Percentiles rank a stretch among this genome's conserved stretches.
Evolutionary conservation across 768 basidiomycete species (phyloP).

Genomic region (Suillus lakei): DNA sequence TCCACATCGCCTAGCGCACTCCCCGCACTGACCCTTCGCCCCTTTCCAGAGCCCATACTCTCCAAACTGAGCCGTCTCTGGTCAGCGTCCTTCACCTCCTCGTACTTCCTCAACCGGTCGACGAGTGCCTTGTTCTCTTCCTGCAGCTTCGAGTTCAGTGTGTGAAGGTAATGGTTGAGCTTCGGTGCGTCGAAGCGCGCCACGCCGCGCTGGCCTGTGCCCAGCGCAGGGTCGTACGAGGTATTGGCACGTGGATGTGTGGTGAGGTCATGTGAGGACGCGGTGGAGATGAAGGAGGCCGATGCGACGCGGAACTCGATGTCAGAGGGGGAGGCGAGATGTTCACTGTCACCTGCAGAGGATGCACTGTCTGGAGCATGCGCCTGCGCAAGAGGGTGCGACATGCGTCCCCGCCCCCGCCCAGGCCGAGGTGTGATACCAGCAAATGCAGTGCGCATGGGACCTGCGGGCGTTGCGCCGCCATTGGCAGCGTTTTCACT

Average conservation of each 20-base stretch:
- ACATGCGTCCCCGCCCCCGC: constrained; percentile 46
- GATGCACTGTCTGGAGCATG: constrained; percentile 47
- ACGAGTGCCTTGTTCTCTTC: constrained; percentile 82
- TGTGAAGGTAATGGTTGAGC: constrained; percentile 85
- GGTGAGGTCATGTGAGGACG: constrained; percentile 88
- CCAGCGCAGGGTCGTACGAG: constrained; percentile 85
- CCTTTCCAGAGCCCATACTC: constrained; percentile 34
- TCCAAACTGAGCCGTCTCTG: constrained; percentile 29
- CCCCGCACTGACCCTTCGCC: constrained; percentile 56
- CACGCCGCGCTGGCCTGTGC: constrained; percentile 68
- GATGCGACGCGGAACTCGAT: constrained; percentile 48
- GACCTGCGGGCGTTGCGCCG: constrained; percentile 36
- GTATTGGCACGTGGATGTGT: constrained; percentile 80
- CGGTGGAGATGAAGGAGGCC: constrained; percentile 78
- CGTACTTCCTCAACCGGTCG: constrained; percentile 55
- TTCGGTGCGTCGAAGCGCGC: constrained; percentile 85
- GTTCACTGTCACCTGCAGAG: constrained; percentile 28
- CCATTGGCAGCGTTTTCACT: constrained; percentile 39
- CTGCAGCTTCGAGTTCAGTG: constrained; percentile 79
- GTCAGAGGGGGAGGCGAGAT: constrained; percentile 47
- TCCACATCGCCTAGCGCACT: constrained; percentile 60
- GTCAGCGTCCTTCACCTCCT: constrained; percentile 47
- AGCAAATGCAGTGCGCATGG: constrained; percentile 59
- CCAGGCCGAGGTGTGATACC: constrained; percentile 69
- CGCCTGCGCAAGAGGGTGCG: constrained; percentile 70